These are phyloP conservation scores for Herpotrichia juniperi DNA, from an alignment of 2,329 filamentous ascomycete genomes.

Conservation along the genomic window DNA sequence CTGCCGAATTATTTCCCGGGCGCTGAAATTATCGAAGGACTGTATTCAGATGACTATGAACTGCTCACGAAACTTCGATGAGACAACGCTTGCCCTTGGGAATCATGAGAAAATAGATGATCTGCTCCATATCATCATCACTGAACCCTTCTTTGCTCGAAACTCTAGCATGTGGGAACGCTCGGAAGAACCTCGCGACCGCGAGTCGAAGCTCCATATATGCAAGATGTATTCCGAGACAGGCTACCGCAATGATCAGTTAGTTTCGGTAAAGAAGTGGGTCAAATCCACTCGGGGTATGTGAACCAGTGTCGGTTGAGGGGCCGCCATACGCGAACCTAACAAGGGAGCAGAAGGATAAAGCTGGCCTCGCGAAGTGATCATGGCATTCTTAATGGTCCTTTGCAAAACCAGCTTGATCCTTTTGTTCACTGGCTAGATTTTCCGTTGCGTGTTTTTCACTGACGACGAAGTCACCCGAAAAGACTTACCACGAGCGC, in stretches of 20 bases:
- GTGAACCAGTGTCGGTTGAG: no score
- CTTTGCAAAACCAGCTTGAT: no score
- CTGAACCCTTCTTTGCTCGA: constrained; percentile 13
- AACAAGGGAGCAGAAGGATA: no score
- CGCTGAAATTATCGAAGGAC: no score
- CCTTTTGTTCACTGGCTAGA: no score
- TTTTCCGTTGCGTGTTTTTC: no score
- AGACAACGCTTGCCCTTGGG: constrained; percentile 17
- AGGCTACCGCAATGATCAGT: constrained; percentile 10
- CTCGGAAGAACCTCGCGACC: constrained; percentile 19
- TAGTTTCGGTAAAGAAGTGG: not conserved
- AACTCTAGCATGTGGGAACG: constrained; percentile 17
- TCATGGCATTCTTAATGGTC: no score
- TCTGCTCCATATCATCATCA: constrained; percentile 18
- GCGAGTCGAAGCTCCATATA: constrained; percentile 21
- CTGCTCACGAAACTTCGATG: constrained; percentile 7
- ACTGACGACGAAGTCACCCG: no score
- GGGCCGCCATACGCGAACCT: no score
- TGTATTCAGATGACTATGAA: no score
- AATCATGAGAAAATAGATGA: constrained; percentile 16
- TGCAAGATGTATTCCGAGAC: constrained; percentile 25
- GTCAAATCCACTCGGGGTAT: not conserved
- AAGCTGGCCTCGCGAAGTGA: not conserved
- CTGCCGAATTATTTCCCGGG: no score
- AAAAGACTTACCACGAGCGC: constrained; percentile 8